Conservation (phyloP, 83 land plant genomes). For the Diphasiastrum complanatum region DNA sequence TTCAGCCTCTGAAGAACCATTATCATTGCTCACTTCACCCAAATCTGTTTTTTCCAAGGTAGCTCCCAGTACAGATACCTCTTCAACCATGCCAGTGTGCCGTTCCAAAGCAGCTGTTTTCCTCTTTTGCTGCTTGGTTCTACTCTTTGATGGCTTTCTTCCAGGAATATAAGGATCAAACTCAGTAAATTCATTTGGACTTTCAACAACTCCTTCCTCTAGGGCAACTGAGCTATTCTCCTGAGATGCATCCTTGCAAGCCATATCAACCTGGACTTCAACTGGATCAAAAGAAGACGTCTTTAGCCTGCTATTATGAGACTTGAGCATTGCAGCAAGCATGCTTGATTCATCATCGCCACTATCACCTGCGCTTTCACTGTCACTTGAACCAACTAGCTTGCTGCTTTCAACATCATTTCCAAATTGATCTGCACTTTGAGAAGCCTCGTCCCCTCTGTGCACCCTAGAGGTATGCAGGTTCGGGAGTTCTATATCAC, state of each 20-base stretch:
- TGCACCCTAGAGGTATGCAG: too few species aligned
- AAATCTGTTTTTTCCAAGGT: background rate
- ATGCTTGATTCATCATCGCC: slow-evolving; percentile 27
- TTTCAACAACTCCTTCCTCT: background rate
- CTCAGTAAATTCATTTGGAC: background rate
- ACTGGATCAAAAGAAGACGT: background rate
- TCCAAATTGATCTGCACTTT: too few species aligned
- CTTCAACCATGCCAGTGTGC: background rate
- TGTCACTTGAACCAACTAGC: slow-evolving; percentile 4
- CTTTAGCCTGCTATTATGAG: slow-evolving; percentile 21
- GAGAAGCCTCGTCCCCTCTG: too few species aligned
- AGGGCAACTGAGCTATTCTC: background rate
- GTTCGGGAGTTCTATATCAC: background rate
- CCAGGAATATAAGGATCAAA: too few species aligned
- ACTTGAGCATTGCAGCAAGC: slow-evolving; percentile 37
- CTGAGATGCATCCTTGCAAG: background rate
- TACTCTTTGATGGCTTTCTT: too few species aligned
- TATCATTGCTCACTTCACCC: slow-evolving; percentile 16
- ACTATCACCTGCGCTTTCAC: slow-evolving; percentile 14
- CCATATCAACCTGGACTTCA: background rate
- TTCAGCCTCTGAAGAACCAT: slow-evolving; percentile 12
- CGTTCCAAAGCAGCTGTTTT: too few species aligned
- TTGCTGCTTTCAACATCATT: slow-evolving; percentile 12
- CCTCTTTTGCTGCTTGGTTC: too few species aligned
- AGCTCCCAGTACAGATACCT: background rate